Percentiles rank a stretch among this genome's conserved stretches.
Evolutionary conservation across 306 rosid genomes (phyloP).

Genomic region (Canavalia gladiata): DNA sequence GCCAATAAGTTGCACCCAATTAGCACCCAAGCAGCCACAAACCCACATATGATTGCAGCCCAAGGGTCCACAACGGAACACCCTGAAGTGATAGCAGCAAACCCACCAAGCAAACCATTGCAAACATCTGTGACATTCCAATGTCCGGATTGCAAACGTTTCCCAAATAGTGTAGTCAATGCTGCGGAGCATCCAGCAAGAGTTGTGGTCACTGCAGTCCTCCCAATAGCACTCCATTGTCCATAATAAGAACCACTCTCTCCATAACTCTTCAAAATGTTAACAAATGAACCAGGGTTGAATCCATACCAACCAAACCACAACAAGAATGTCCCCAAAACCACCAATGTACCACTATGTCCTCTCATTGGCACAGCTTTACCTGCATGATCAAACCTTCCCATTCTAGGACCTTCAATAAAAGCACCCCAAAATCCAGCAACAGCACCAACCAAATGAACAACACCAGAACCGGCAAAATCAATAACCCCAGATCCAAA

Average conservation of each 20-base stretch:
- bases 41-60: slow-evolving; percentile 76
- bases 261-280: slow-evolving; percentile 59
- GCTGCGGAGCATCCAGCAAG: slow-evolving; percentile 68
- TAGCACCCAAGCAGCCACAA: slow-evolving; percentile 67
- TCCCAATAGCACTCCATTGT: slow-evolving; percentile 74
- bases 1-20: slow-evolving; percentile 64
- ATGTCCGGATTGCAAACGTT: slow-evolving; percentile 58
- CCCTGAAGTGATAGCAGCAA: slow-evolving; percentile 68
- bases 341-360: slow-evolving; percentile 63
- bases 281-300: slow-evolving; percentile 70
- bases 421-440: slow-evolving; percentile 76
- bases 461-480: slow-evolving; percentile 75
- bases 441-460: slow-evolving; percentile 71
- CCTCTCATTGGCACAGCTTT: slow-evolving; percentile 59
- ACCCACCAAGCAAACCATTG: slow-evolving; percentile 72
- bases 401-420: slow-evolving; percentile 68
- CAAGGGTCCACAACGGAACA: slow-evolving; percentile 73
- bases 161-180: slow-evolving; percentile 62
- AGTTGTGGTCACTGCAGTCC: slow-evolving; percentile 71
- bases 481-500: slow-evolving; percentile 73
- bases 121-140: slow-evolving; percentile 74
- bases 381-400: slow-evolving; percentile 63
- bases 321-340: slow-evolving; percentile 63
- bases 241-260: slow-evolving; percentile 57
- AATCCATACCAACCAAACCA: slow-evolving; percentile 87